These are phyloP conservation scores for Blepharisma undulans DNA, from an alignment of 169 alveolate species.

Conservation along the genomic window DNA sequence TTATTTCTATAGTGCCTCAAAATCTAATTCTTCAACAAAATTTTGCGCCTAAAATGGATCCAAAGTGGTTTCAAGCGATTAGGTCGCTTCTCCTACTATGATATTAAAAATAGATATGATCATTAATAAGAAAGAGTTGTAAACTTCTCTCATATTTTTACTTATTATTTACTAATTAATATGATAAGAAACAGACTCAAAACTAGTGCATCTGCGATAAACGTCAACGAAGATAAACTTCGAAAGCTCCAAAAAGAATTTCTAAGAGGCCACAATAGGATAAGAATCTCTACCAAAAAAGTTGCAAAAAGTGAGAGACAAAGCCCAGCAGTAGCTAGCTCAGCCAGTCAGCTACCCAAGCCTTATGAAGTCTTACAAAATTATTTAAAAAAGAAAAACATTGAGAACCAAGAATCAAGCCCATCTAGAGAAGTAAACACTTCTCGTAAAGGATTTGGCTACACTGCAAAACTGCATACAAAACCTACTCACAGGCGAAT, in stretches of 20 bases:
- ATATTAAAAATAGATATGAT: neutral
- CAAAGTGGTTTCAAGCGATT: neutral
- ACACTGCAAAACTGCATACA: neutral
- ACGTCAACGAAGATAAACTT: neutral
- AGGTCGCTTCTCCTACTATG: neutral
- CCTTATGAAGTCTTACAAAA: neutral
- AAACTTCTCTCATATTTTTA: neutral
- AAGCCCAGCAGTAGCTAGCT: neutral
- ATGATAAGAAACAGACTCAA: neutral
- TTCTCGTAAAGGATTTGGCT: neutral
- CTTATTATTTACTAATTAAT: no score
- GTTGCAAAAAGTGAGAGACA: neutral
- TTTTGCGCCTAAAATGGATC: neutral
- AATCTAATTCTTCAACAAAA: no score
- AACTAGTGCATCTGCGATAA: neutral
- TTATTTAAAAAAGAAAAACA: neutral
- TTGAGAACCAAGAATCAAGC: neutral
- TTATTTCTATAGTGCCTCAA: no score
- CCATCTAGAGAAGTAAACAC: neutral
- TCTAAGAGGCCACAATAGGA: neutral
- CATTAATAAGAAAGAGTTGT: neutral
- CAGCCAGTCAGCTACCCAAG: neutral
- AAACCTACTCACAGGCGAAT: neutral
- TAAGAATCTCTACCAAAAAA: neutral
- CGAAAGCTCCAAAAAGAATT: neutral